Base-by-base conservation (phyloP, 805 yeast genomes). In the Candida ovalis region DNA sequence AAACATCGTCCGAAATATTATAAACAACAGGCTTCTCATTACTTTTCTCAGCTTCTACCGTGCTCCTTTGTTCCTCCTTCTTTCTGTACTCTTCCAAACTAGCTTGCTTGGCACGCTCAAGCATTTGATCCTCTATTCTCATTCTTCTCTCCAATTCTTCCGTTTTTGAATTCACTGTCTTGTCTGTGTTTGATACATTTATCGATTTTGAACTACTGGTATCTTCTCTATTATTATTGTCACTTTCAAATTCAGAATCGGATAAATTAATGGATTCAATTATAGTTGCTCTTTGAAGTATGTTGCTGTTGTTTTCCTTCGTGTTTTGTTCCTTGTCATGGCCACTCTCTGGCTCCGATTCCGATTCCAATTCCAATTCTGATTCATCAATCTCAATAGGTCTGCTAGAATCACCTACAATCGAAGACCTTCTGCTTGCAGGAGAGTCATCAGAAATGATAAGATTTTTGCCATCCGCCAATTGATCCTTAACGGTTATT, bases 321-420 rank as follows among this genome's bases (percentile, higher is more conserved):
- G 8, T 12, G 15, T 30, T 12, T 4, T 30, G 35, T 17, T 6
- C 35, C 9, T 30, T 15, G 9, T 30, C 17, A 17, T 5, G 5
- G 15, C 12, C 21, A 18, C 19, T 6, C 19, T 35, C 38, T n/a
- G 8, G 21, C 4, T 7, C 38, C 15, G 36, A 12, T 5, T 15
- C 17, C 6, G 10, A 6, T 10, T 15, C 36, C 5, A 6, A 5
- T n/a, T 32, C 36, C 18, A n/a, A 32, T 7, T 32, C 36, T 13
- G 38, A 35, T 18, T 35, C 38, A 4, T 35, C 12, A 5, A 35
- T n/a, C 41, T 43, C 45, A 18, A 44, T 40, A 10, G 45, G 23
- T 23, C 22, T 27, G 4, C n/a, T n/a, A 23, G 23, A 7, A 13
- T 9, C 39, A 22, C 32, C 40, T 22, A 27, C 35, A 25, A 6